Evolutionary conservation across 805 yeast genomes (phyloP).

Genomic region (Kazachstania psychrophila): DNA sequence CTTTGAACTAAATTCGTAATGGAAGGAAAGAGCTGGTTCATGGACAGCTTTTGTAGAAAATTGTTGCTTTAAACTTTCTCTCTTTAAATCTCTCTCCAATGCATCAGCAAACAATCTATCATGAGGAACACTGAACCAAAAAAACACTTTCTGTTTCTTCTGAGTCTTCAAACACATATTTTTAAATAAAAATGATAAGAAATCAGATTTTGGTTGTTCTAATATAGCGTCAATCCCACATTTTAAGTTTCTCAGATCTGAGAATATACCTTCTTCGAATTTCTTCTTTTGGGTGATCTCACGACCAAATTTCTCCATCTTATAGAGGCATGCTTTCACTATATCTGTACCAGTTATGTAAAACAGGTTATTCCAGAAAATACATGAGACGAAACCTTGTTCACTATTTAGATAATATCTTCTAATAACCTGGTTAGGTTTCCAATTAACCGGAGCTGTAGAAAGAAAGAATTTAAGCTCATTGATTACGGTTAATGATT

Average conservation of each 20-base stretch:
- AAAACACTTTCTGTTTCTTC: slow-evolving; percentile 93
- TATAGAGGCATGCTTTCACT: slow-evolving; percentile 83
- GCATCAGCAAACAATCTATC: slow-evolving; percentile 91
- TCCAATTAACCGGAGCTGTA: slow-evolving; percentile 95
- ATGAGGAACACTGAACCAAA: slow-evolving; percentile 94
- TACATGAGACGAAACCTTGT: slow-evolving; percentile 86
- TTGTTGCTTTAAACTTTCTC: slow-evolving; percentile 56
- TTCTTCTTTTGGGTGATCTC: slow-evolving; percentile 77
- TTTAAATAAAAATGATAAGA: slow-evolving; percentile 73
- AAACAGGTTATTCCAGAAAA: slow-evolving; percentile 82
- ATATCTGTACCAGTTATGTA: slow-evolving; percentile 95
- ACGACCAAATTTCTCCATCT: slow-evolving; percentile 86
- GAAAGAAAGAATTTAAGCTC: slow-evolving; percentile 80
- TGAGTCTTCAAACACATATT: slow-evolving; percentile 87
- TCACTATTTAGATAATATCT: slow-evolving; percentile 78
- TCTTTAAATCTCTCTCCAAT: slow-evolving; percentile 80
- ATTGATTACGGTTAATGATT: slow-evolving; percentile 51
- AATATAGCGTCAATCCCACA: slow-evolving; percentile 80
- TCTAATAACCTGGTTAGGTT: slow-evolving; percentile 76
- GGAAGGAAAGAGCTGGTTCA: slow-evolving; percentile 76
- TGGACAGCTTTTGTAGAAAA: slow-evolving; percentile 64
- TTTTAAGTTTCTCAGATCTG: slow-evolving; percentile 79
- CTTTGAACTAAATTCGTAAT: slow-evolving; percentile 42
- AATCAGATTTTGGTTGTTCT: slow-evolving; percentile 79
- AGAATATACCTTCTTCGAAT: slow-evolving; percentile 92